These are phyloP conservation scores for Melaleuca alternifolia DNA, from an alignment of 345 rosid species.

Conservation along the genomic window DNA sequence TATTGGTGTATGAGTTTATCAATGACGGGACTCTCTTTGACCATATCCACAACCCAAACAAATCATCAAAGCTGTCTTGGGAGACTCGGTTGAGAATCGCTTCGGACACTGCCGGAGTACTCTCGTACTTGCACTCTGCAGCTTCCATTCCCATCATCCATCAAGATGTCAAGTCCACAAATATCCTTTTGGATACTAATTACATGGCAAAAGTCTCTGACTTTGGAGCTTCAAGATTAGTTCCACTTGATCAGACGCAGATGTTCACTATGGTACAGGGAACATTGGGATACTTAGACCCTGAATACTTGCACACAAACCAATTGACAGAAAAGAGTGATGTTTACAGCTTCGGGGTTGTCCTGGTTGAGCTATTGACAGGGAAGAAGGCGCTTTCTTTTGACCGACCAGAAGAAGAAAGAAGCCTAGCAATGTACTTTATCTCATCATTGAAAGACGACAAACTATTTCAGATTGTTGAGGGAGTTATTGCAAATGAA, in stretches of 20 bases:
- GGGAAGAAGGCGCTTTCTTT: conserved; percentile 15
- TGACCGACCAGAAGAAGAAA: conserved; percentile 12
- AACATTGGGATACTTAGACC: conserved; percentile 35
- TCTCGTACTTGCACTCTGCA: conserved; percentile 22
- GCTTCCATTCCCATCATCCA: conserved; percentile 25
- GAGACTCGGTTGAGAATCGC: conserved; percentile 20
- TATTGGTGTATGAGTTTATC: conserved; percentile 29
- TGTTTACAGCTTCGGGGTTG: conserved; percentile 45
- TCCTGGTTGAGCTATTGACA: conserved; percentile 21
- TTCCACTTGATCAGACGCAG: conserved; percentile 27
- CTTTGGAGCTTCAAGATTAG: conserved; percentile 38
- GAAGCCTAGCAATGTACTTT: conserved; percentile 15
- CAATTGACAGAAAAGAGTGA: conserved; percentile 28
- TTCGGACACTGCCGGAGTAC: conserved; percentile 15
- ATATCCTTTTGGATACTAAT: conserved; percentile 28
- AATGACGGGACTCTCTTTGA: conserved; percentile 28
- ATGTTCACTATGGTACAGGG: conserved; percentile 34
- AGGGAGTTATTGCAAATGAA: neutral
- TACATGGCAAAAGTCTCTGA: conserved; percentile 31
- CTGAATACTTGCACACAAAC: conserved; percentile 22
- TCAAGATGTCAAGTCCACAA: conserved; percentile 26
- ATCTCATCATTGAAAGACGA: conserved; percentile 14
- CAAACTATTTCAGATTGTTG: conserved; percentile 12
- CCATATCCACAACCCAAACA: conserved; percentile 15
- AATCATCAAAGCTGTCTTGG: conserved; percentile 15